Conservation (phyloP, 1,139 yeast genomes). For the Lodderomyces orthopsilosis region DNA sequence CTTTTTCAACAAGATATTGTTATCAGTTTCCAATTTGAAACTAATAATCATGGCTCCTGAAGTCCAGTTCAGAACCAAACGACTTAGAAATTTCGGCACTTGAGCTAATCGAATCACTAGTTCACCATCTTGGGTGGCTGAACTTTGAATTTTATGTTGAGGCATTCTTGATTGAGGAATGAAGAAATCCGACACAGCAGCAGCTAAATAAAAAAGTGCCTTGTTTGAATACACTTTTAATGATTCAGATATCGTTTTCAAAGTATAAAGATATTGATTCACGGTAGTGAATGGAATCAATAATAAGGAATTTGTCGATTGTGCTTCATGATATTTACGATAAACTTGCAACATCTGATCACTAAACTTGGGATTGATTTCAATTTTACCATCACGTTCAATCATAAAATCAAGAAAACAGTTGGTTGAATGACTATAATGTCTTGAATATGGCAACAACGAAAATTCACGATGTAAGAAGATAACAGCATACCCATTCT, state of each 20-base stretch:
- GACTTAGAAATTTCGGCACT: constrained; percentile 87
- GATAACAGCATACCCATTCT: constrained; percentile 84
- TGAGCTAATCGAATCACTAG: constrained; percentile 85
- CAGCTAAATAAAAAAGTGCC: constrained; percentile 85
- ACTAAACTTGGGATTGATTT: constrained; percentile 60
- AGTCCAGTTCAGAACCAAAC: constrained; percentile 93
- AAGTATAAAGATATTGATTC: constrained; percentile 85
- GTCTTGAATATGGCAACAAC: constrained; percentile 85
- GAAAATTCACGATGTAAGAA: constrained; percentile 92
- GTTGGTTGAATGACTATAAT: constrained; percentile 79
- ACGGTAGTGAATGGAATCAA: constrained; percentile 91
- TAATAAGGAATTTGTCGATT: constrained; percentile 57
- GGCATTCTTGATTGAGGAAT: constrained; percentile 83
- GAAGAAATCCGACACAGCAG: constrained; percentile 96
- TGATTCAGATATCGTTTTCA: constrained; percentile 62
- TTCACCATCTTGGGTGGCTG: constrained; percentile 57
- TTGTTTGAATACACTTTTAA: constrained; percentile 51
- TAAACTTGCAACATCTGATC: constrained; percentile 63
- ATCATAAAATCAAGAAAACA: constrained; percentile 83
- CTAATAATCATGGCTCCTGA: constrained; percentile 93
- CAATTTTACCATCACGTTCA: constrained; percentile 50
- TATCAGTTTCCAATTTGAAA: constrained; percentile 91
- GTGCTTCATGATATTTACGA: constrained; percentile 61
- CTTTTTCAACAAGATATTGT: constrained; percentile 63
- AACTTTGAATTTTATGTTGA: constrained; percentile 89